Evolutionary conservation across 225 moss, liverwort and hornwort genomes (phyloP), one percentile per base, ranked within the genome.

Genomic region (Pseudisothecium myosuroides): DNA sequence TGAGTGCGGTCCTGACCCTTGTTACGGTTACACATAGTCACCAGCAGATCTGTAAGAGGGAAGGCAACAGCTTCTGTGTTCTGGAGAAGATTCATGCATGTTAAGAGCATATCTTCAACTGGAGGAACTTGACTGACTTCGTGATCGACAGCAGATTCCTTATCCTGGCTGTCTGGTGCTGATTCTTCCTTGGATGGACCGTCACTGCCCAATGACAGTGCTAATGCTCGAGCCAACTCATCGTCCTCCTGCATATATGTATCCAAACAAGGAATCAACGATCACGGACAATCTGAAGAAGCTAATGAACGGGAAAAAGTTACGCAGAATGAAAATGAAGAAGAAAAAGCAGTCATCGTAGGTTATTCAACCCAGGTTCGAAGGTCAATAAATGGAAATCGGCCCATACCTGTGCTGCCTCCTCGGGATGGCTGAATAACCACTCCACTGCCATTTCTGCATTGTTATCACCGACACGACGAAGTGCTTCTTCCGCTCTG

Each of bases 361-460:
- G 15, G 43, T 45, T n/a, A 39, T 39, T 66, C 41, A 81, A 52
- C 61, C 65, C 68, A 89, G 32, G 74, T 84, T 89, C 66, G 23
- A 47, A 77, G 39, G 58, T 88, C 65, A 83, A 88, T 29, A 61
- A 39, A 88, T 21, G 76, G 43, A 87, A 89, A 84, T 85, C 39
- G 49, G 83, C 19, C 69, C 83, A 65, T 88, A 95, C 95, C 95
- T 97, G 98, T 26, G 92, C 94, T 89, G 95, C 91, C 88, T 96
- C 97, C 87, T 98, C 98, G 14, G 98, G 95, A 89, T 97, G 98
- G 84, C 93, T 97, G 83, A 97, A 97, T 76, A 98, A 88, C 98
- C 98, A 98, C 88, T 98, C 98, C 74, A 94, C 95, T 81, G 98
- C 98, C 98, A 97, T 96, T 90, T 96, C 97, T 85, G 97, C 94